phyloP scores from a whole-genome alignment of 192 early-diverging fungal genomes.

The Backusella luteola region DNA sequence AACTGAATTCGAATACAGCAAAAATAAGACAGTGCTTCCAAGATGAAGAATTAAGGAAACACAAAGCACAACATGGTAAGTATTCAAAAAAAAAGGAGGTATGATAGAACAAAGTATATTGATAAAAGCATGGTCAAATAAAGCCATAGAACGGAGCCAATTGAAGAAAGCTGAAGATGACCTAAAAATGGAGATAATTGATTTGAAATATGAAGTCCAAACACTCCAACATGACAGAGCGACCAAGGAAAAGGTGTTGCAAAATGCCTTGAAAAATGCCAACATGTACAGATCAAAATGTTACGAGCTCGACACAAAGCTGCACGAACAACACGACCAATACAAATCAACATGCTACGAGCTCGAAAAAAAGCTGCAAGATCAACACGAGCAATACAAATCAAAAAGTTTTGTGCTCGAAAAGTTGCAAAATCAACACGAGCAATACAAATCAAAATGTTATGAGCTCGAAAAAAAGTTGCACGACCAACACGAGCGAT shows the following conservation, averaged over 20 bases:
- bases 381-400: too few relatives aligned
- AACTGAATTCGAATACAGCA: background rate
- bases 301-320: too few relatives aligned
- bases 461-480: background rate
- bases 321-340: too few relatives aligned
- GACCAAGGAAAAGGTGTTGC: background rate
- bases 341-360: too few relatives aligned
- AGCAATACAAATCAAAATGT: too few relatives aligned
- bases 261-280: too few relatives aligned
- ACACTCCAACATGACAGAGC: background rate
- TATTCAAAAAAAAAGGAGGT: background rate
- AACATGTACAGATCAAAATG: too few relatives aligned
- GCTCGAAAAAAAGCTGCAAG: background rate
- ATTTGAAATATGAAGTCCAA: background rate
- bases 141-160: background rate
- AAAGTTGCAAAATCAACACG: too few relatives aligned
- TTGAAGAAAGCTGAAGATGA: background rate
- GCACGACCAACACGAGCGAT: background rate
- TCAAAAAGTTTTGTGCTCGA: too few relatives aligned
- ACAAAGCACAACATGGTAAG: background rate
- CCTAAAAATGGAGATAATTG: background rate
- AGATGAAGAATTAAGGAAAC: background rate
- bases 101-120: background rate
- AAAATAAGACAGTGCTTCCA: background rate
- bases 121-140: background rate